These are phyloP conservation scores for Hippophae rhamnoides DNA, from an alignment of 306 rosid species.

Conservation along the genomic window DNA sequence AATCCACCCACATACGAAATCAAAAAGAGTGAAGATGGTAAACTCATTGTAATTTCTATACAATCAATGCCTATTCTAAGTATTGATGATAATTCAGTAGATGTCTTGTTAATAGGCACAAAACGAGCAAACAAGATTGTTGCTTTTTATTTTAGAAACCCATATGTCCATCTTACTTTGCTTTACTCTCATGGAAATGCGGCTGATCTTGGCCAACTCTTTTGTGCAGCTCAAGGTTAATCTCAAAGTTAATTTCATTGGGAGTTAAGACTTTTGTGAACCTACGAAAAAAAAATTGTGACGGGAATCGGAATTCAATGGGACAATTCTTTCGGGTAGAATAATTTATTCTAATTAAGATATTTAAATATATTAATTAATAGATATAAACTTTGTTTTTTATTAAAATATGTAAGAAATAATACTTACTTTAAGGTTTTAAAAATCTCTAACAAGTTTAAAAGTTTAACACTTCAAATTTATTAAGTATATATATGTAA, in stretches of 20 bases:
- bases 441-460: too few species aligned
- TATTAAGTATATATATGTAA: too few species aligned
- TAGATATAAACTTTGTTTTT: too few species aligned
- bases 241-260: constrained; percentile 94
- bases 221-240: constrained; percentile 91
- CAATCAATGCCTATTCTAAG: constrained; percentile 34
- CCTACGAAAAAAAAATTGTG: too few species aligned
- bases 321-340: too few species aligned
- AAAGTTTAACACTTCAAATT: too few species aligned
- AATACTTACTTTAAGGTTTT: too few species aligned
- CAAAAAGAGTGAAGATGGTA: constrained; percentile 45
- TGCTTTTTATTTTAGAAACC: constrained; percentile 73
- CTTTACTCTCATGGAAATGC: constrained; percentile 97
- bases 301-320: too few species aligned
- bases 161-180: constrained; percentile 78
- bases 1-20: constrained; percentile 80
- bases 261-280: constrained; percentile 19
- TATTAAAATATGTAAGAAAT: too few species aligned
- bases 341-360: too few species aligned
- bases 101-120: constrained; percentile 63
- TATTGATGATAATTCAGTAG: constrained; percentile 55
- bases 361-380: too few species aligned
- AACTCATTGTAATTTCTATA: constrained; percentile 50
- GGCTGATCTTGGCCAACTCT: constrained; percentile 91
- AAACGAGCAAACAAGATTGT: constrained; percentile 81